Evolutionary conservation across 371 early-diverging fungal genomes (phyloP).

Genomic region (Rhizopus sp.): DNA sequence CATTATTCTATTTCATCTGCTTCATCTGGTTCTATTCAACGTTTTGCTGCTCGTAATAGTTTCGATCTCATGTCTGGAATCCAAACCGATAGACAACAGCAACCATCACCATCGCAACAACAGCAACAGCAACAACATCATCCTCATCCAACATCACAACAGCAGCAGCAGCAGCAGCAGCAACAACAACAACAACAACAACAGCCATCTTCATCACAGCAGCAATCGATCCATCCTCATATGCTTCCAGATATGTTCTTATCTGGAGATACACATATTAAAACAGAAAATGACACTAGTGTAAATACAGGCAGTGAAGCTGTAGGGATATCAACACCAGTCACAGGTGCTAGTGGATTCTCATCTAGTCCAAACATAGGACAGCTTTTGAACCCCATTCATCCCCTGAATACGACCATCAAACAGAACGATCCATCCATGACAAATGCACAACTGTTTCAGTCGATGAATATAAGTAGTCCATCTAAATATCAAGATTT

Average conservation of each 20-base stretch:
- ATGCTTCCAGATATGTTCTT: slow-evolving; percentile 25
- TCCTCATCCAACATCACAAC: neutral
- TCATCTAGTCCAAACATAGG: slow-evolving; percentile 42
- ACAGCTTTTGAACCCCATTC: slow-evolving; percentile 43
- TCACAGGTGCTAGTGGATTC: slow-evolving; percentile 12
- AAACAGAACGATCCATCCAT: slow-evolving; percentile 3
- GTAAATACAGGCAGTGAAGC: slow-evolving; percentile 5
- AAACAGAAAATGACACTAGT: slow-evolving; percentile 9
- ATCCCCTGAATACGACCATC: slow-evolving; percentile 27
- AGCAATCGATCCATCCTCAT: slow-evolving; percentile 23
- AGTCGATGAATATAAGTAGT: slow-evolving; percentile 19
- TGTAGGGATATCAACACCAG: slow-evolving; percentile 9
- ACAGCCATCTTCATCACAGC: neutral
- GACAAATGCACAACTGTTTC: slow-evolving; percentile 16
- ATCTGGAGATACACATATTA: slow-evolving; percentile 9
- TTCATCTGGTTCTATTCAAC: slow-evolving; percentile 19
- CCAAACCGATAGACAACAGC: slow-evolving; percentile 3
- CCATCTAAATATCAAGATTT: slow-evolving; percentile 15
- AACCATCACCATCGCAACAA: slow-evolving; percentile 2
- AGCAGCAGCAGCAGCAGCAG: slow-evolving; percentile 1
- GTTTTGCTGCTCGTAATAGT: slow-evolving; percentile 18
- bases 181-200: neutral
- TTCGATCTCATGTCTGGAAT: slow-evolving; percentile 22
- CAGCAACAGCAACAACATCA: slow-evolving; percentile 9
- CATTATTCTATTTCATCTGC: slow-evolving; percentile 29